Evolutionary conservation across 2,329 filamentous ascomycete genomes (phyloP), one percentile per base, ranked within the genome.

Genomic region (Fusarium euwallaceae): DNA sequence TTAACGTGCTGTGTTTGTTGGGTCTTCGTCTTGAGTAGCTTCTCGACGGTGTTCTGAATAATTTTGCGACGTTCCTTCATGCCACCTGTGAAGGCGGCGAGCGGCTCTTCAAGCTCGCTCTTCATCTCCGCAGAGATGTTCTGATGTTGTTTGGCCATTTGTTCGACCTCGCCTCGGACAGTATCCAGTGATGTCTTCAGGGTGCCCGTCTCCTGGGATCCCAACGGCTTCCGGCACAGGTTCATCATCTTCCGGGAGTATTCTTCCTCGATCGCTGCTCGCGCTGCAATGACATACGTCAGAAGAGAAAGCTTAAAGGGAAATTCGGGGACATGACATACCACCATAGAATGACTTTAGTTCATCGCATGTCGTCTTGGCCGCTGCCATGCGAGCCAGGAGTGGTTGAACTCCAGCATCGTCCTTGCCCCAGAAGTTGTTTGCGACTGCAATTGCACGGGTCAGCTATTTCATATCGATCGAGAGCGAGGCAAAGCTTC

Each of bases 341-440:
- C 94, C 89, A 73, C 88, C 91, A 83, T 99, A 99, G 85, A 99
- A 99, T 11, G 92, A 88, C 81, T 94, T 96, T 61, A 99, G 84
- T 85, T 99, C 97, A 84, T 99, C 97, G 82, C 93, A 95, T 29
- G 97, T 98, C 79, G 93, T 91, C 87, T 99, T 99, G 59, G 97
- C 95, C 83, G 92, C 93, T 81, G 95, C 93, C 95, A 99, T 97
- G 80, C 97, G 96, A 83, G 96, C 94, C 34, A 99, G 89, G 80
- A 99, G 90, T 68, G 97, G 97, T 55, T 89, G 89, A 80, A 99
- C 95, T 82, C 97, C 97, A 61, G 96, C 97, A 88, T 99, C 97
- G 83, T 98, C 96, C 88, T 97, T 98, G 74, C 97, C 97, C 97
- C 97, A 99, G 84, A 99, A 99, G 83, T 99, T 99, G 87, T 99